Base-by-base conservation (phyloP, 1,284 basidiomycete genomes). In the Moniliella sp. region DNA sequence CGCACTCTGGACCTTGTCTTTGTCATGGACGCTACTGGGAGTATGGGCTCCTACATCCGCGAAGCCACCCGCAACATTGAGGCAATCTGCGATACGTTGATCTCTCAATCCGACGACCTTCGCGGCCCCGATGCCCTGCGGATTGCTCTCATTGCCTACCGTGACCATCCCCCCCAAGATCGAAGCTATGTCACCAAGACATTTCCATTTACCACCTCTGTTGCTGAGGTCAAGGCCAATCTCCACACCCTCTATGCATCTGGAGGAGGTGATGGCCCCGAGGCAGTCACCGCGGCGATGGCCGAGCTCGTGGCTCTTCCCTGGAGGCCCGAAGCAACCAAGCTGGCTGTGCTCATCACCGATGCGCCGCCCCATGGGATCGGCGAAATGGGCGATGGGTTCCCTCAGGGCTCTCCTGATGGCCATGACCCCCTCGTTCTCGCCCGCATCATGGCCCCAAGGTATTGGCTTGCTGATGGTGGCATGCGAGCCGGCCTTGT, bases 51-150 rank as follows among this genome's bases (percentile, higher is more conserved):
- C 31, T 59, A 57, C 18, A 39, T 32, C 10, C 15, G 33, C 29
- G 55, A 53, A 5, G 84, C 86, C n/a, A 88, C 86, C 4, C 81
- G 79, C 66, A 94, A 99, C 64, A 93, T 97, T 64, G 81, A 88
- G 54, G 72, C 78, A 57, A 99, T 99, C 55, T 91, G 83, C 61
- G 79, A 79, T 36, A 76, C 82, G 64, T n/a, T n/a, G n/a, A 97
- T 99, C 51, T 78, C 84, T 62, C 76, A 83, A 63, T 91, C 84
- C 16, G 84, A 88, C 31, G 79, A 78, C 51, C 72, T 99, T 14
- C 75, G 78, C 51, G 67, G 71, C 23, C 71, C 69, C 23, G 82
- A 88, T 45, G 84, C 93, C 61, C 69, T 99, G 2, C 38, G 63
- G 14, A 43, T 65, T 15, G 64, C 62, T 1, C 44, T 65, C 16